Conservation (phyloP, 2,329 filamentous ascomycete genomes). For the Fusarium pilosicola region DNA sequence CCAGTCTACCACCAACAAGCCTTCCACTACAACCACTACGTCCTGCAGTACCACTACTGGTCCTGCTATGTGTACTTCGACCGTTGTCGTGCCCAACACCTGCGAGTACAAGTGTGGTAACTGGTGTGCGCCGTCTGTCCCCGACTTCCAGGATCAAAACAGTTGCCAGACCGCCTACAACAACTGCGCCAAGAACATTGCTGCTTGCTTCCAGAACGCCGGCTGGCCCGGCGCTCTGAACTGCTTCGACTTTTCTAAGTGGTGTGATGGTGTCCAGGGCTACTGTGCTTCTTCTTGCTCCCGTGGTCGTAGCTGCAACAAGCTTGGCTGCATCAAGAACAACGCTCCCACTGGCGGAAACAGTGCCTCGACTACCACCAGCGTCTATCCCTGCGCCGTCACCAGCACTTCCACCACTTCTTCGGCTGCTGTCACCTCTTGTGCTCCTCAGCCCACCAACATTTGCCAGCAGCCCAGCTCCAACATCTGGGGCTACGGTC, state of each 20-base stretch:
- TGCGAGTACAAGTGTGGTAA: constrained; percentile 66
- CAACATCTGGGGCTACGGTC: constrained; percentile 73
- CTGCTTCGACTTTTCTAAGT: constrained; percentile 62
- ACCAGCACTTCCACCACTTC: constrained; percentile 46
- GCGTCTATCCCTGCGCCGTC: constrained; percentile 47
- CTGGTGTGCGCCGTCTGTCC: constrained; percentile 63
- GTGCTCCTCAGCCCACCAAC: constrained; percentile 59
- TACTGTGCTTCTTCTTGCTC: constrained; percentile 57
- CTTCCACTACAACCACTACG: constrained; percentile 30
- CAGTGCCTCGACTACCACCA: constrained; percentile 49
- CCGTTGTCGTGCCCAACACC: constrained; percentile 54
- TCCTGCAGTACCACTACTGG: constrained; percentile 49
- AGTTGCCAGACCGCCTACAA: constrained; percentile 56
- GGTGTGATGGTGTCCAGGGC: constrained; percentile 58
- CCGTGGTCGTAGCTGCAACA: constrained; percentile 50
- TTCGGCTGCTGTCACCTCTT: constrained; percentile 47
- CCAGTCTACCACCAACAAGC: constrained; percentile 19
- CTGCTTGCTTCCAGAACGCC: constrained; percentile 62
- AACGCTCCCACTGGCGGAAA: constrained; percentile 52
- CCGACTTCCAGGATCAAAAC: constrained; percentile 56
- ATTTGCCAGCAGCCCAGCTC: constrained; percentile 64
- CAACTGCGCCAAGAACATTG: constrained; percentile 58
- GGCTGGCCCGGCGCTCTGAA: constrained; percentile 60
- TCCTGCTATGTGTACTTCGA: constrained; percentile 59
- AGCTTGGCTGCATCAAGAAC: constrained; percentile 55